Conservation (phyloP, 75 land plant genomes). For the Cryptomeria japonica region DNA sequence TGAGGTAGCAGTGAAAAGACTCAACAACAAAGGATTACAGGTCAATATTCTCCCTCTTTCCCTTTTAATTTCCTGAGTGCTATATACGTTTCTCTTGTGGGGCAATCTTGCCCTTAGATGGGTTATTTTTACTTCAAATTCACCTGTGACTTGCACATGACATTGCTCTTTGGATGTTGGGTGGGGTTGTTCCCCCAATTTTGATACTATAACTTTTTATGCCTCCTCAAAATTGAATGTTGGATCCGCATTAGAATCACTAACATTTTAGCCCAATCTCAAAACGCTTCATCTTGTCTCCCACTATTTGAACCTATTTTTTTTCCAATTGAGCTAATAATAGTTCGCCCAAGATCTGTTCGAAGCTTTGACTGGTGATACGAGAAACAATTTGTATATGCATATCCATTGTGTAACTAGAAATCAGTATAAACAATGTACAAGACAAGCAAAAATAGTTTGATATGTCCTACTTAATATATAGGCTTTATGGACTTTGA, state of each 20-base stretch:
- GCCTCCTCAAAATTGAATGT: not conserved
- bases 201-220: not conserved
- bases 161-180: not conserved
- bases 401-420: not conserved
- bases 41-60: slow-evolving; percentile 19
- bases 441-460: not conserved
- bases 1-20: slow-evolving; percentile 65
- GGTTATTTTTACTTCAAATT: not conserved
- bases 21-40: slow-evolving; percentile 51
- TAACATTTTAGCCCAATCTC: not conserved
- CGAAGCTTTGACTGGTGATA: not conserved
- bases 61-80: not conserved
- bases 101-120: not conserved
- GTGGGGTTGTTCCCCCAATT: too few relatives aligned
- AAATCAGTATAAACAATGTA: not conserved
- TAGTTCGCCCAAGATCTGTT: not conserved
- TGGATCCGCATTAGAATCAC: not conserved
- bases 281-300: not conserved
- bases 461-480: not conserved
- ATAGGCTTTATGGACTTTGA: not conserved
- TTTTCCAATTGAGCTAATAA: not conserved
- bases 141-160: not conserved
- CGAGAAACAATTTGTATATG: too few relatives aligned
- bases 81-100: not conserved
- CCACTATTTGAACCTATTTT: not conserved